These are phyloP conservation scores for Curvularia eragrostidis DNA, from an alignment of 2,329 filamentous ascomycete genomes.

Conservation along the genomic window DNA sequence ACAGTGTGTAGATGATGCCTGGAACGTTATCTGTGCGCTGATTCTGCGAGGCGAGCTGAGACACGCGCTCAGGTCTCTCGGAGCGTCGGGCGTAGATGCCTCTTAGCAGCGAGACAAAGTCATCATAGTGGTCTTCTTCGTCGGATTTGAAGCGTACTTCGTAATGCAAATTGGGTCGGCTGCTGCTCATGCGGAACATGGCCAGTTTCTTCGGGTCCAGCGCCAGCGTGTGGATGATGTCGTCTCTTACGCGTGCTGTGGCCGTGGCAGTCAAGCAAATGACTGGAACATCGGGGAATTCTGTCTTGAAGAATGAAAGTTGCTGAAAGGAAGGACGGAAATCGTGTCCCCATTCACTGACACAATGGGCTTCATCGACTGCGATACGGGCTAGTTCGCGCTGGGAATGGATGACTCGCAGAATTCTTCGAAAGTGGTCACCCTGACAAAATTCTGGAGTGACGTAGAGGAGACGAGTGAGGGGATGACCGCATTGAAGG, in stretches of 20 bases:
- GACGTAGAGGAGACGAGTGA: conserved; percentile 84
- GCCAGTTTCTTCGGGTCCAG: conserved; percentile 70
- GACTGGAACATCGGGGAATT: conserved; percentile 84
- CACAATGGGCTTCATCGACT: conserved; percentile 95
- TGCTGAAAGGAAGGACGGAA: conserved; percentile 93
- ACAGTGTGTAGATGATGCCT: conserved; percentile 82
- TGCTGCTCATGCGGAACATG: conserved; percentile 82
- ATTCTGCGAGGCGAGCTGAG: conserved; percentile 62
- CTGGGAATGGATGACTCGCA: conserved; percentile 78
- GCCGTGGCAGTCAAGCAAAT: conserved; percentile 94
- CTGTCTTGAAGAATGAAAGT: conserved; percentile 82
- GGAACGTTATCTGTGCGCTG: conserved; percentile 68
- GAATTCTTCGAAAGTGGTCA: conserved; percentile 75
- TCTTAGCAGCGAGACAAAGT: conserved; percentile 79
- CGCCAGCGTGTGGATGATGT: conserved; percentile 78
- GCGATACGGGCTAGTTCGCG: conserved; percentile 85
- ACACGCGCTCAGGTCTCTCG: conserved; percentile 61
- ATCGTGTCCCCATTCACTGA: conserved; percentile 98
- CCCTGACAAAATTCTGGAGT: conserved; percentile 87
- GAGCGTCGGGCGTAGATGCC: conserved; percentile 73
- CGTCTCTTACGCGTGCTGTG: conserved; percentile 78
- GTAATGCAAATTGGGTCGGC: conserved; percentile 85
- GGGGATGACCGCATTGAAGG: conserved; percentile 85
- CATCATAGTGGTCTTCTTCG: conserved; percentile 73
- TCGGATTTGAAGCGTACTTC: conserved; percentile 85